Percentiles rank a stretch among this genome's conserved stretches.
phyloP scores from a whole-genome alignment of 192 early-diverging fungal genomes.

The Backusella sp. region DNA sequence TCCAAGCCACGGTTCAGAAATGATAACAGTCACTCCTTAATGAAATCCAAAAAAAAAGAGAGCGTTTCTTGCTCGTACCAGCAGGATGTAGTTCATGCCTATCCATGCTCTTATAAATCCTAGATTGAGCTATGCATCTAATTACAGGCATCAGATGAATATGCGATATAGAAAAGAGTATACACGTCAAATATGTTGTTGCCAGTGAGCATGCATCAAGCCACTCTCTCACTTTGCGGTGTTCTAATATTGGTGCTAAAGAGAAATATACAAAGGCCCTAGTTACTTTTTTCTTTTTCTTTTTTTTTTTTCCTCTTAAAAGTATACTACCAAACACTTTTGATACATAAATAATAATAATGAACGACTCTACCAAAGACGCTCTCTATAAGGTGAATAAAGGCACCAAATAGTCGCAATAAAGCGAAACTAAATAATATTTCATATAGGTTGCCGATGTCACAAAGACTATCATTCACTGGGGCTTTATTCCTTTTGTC shows the following conservation, averaged over 20 bases:
- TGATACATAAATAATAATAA: slow-evolving; percentile 21
- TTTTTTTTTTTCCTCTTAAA: slow-evolving; percentile 6
- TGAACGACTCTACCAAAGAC: slow-evolving; percentile 54
- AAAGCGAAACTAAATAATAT: neutral
- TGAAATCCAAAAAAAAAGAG: neutral
- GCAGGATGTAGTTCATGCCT: too few relatives aligned
- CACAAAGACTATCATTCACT: slow-evolving; percentile 57
- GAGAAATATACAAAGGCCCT: neutral
- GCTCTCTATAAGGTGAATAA: slow-evolving; percentile 45
- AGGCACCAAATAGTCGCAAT: neutral
- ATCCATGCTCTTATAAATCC: too few relatives aligned
- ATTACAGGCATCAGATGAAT: too few relatives aligned
- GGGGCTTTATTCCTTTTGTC: slow-evolving; percentile 61
- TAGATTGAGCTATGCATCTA: too few relatives aligned
- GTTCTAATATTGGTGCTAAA: neutral
- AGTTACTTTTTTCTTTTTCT: slow-evolving; percentile 8
- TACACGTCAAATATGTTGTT: too few relatives aligned
- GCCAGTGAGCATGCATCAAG: neutral
- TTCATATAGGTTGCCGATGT: slow-evolving; percentile 39
- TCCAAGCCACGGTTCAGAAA: neutral
- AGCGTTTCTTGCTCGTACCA: too few relatives aligned
- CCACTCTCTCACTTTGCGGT: neutral
- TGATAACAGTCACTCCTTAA: neutral
- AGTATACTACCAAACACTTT: neutral
- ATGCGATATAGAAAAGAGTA: too few relatives aligned